These are phyloP conservation scores for Curvularia lunata DNA, from an alignment of 2,329 filamentous ascomycete species.

Conservation along the genomic window DNA sequence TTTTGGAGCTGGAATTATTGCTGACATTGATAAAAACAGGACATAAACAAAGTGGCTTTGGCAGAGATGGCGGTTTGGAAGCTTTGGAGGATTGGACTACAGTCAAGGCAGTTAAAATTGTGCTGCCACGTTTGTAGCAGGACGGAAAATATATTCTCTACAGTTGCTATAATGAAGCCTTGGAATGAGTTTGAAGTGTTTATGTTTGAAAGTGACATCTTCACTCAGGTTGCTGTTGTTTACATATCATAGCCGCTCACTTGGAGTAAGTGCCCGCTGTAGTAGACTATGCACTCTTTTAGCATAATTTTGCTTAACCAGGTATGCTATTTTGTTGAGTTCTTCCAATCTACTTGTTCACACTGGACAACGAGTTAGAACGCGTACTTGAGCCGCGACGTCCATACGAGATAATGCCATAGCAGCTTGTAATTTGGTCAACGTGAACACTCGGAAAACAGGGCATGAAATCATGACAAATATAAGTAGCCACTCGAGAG, in stretches of 20 bases:
- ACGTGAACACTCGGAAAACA: not conserved
- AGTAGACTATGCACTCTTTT: not conserved
- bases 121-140: not conserved
- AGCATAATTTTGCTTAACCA: not conserved
- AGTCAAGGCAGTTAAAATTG: not conserved
- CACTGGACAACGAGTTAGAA: not conserved
- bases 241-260: not conserved
- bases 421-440: not conserved
- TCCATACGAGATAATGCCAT: not conserved
- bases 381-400: not conserved
- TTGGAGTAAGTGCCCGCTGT: not conserved
- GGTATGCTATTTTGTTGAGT: not conserved
- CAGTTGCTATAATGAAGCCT: not conserved
- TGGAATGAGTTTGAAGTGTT: not conserved
- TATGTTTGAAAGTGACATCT: not conserved
- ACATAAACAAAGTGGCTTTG: not conserved
- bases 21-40: not conserved
- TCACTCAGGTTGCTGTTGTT: not conserved
- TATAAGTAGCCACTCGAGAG: not conserved
- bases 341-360: not conserved
- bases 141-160: not conserved
- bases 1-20: not conserved
- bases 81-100: conserved; percentile 1
- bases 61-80: not conserved
- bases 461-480: not conserved